A percentile compares a stretch with the other conserved stretches of the same genome.
Evolutionary conservation across 2,329 filamentous ascomycete genomes (phyloP).

Genomic region (Neofusicoccum umdonicola): DNA sequence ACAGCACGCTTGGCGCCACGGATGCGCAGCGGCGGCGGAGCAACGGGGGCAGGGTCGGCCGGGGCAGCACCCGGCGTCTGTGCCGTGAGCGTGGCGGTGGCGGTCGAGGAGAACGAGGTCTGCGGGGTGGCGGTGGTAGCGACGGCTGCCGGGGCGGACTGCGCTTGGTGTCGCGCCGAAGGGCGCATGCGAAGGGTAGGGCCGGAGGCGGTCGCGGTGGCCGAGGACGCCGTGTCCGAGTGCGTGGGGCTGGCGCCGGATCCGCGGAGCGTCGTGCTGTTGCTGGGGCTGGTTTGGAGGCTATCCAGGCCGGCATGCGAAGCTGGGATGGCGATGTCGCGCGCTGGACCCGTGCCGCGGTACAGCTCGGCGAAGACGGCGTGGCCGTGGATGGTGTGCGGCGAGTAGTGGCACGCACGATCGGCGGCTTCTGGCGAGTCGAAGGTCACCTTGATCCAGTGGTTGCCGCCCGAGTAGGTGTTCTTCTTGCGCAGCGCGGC

Average conservation of each 20-base stretch:
- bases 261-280: conserved; percentile 24
- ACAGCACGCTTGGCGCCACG: conserved; percentile 38
- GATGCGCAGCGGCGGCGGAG: conserved; percentile 34
- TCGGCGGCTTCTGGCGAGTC: conserved; percentile 50
- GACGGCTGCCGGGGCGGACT: conserved; percentile 27
- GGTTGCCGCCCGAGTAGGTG: conserved; percentile 75
- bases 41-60: background rate
- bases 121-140: conserved; percentile 23
- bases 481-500: conserved; percentile 78
- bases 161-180: conserved; percentile 17
- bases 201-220: conserved; percentile 34
- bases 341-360: conserved; percentile 43
- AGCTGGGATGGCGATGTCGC: conserved; percentile 43
- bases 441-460: conserved; percentile 73
- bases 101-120: conserved; percentile 17
- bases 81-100: conserved; percentile 8
- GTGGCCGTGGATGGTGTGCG: conserved; percentile 48
- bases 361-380: conserved; percentile 49
- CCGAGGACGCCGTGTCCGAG: conserved; percentile 41
- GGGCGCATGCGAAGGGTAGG: background rate
- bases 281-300: conserved; percentile 34
- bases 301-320: conserved; percentile 29
- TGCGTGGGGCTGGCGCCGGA: conserved; percentile 29
- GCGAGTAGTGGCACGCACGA: conserved; percentile 46
- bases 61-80: conserved; percentile 18